Evolutionary conservation across 805 yeast genomes (phyloP).

Genomic region (Pichia gijzeniarum): DNA sequence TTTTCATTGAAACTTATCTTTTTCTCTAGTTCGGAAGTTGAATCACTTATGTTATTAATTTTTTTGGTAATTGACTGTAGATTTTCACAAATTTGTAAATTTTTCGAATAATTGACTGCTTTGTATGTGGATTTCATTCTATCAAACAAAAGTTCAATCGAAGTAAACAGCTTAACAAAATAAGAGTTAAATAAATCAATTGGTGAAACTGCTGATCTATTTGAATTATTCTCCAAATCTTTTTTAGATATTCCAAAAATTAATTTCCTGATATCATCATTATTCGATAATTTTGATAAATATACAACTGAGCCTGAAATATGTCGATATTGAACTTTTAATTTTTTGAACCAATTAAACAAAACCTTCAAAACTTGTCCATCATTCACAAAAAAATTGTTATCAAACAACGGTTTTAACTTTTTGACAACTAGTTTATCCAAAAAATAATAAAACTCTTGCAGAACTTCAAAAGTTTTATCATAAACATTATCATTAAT

Average conservation of each 20-base stretch:
- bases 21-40: constrained; percentile 27
- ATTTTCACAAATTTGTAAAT: constrained; percentile 15
- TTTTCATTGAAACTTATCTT: constrained; percentile 28
- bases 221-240: constrained; percentile 17
- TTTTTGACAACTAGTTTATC: constrained; percentile 22
- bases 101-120: constrained; percentile 14
- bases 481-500: constrained; percentile 21
- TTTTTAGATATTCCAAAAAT: constrained; percentile 17
- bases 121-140: constrained; percentile 22
- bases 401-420: constrained; percentile 26
- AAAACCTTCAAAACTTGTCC: constrained; percentile 20
- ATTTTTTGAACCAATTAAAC: constrained; percentile 23
- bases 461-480: constrained; percentile 26
- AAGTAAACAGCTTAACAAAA: constrained; percentile 27
- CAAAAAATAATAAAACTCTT: constrained; percentile 21
- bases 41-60: constrained; percentile 26
- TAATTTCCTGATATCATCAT: constrained; percentile 23
- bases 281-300: constrained; percentile 24
- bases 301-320: constrained; percentile 27
- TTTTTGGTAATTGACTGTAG: constrained; percentile 16
- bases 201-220: constrained; percentile 24
- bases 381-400: constrained; percentile 26
- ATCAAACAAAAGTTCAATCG: constrained; percentile 22
- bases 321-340: constrained; percentile 22
- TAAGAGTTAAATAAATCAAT: constrained; percentile 27